phyloP scores from a whole-genome alignment of 1,284 basidiomycete species.

The Hypsizygus ulmarius region DNA sequence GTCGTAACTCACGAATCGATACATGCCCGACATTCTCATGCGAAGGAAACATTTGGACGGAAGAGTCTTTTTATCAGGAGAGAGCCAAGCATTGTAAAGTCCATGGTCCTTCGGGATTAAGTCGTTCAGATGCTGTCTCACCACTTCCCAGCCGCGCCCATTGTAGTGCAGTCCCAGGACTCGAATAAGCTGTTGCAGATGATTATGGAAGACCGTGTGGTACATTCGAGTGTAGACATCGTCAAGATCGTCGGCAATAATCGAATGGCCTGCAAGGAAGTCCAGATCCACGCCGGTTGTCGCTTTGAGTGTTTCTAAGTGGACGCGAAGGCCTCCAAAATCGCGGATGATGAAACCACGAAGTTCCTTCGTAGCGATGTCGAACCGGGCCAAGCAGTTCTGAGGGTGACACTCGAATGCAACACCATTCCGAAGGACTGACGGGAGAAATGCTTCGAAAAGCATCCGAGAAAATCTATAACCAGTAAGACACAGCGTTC shows the following conservation, averaged over 20 bases:
- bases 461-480: slow-evolving; percentile 44
- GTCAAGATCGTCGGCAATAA: slow-evolving; percentile 45
- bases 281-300: slow-evolving; percentile 47
- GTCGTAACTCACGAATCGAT: slow-evolving; percentile 40
- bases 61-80: slow-evolving; percentile 42
- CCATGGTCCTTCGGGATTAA: slow-evolving; percentile 41
- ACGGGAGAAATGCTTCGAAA: slow-evolving; percentile 49
- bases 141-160: slow-evolving; percentile 46
- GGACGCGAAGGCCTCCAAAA: slow-evolving; percentile 52
- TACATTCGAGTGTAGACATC: slow-evolving; percentile 54
- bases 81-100: slow-evolving; percentile 44
- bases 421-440: slow-evolving; percentile 49
- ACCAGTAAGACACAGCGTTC: slow-evolving; percentile 2
- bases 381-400: slow-evolving; percentile 51
- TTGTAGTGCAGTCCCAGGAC: slow-evolving; percentile 51
- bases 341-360: slow-evolving; percentile 53
- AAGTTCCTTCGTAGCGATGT: slow-evolving; percentile 40
- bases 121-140: slow-evolving; percentile 38
- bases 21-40: slow-evolving; percentile 52
- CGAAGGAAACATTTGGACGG: slow-evolving; percentile 53
- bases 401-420: slow-evolving; percentile 56
- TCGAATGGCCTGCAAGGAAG: slow-evolving; percentile 45
- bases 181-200: slow-evolving; percentile 51
- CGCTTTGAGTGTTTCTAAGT: slow-evolving; percentile 41
- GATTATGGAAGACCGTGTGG: slow-evolving; percentile 53